Base-by-base conservation (phyloP, 2,329 filamentous ascomycete species). In the Apiospora pterosperma region DNA sequence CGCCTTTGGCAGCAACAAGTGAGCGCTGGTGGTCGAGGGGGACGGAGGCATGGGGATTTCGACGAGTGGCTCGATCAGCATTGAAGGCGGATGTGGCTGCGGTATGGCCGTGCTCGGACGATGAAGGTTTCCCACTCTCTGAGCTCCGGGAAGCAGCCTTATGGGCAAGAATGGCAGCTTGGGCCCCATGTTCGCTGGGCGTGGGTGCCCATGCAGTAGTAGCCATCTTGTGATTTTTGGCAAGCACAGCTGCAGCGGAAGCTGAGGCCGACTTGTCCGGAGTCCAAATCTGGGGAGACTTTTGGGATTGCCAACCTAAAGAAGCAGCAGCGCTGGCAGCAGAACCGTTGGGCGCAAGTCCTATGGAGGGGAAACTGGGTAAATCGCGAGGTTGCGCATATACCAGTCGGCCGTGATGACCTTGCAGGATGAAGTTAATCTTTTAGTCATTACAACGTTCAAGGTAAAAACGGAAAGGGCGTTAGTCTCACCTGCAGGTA, bases 301-400 rank as follows among this genome's bases (percentile, higher is more conserved):
- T 91, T 70, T 87, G 87, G 72, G 87, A 91, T 60, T 87, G 83
- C 82, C 92, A 91, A 61, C 92, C 92, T 58, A 95, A 80, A 62
- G 85, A 86, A 44, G 92, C 92, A 63, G 92, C 93, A 63, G 91
- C 88, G 68, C 90, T 86, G 66, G 92, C 92, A 64, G 92, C 92
- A 62, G 84, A 81, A 70, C 79, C 81, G 69, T 84, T 81, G 55
- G 81, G 71, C 63, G 76, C 79, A 65, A 92, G 82, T 41, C 91
- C 90, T 64, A 83, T 76, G 11, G 90, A 88, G 14, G 92, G 91
- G 71, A 85, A 95, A 72, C 90, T 91, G 41, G 92, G 92, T 25
- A 96, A 84, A 70, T 92, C 88, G 72, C 88, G 83, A 52, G 91
- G 86, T 71, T 87, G 85, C 66, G 91, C 91, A 81, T 93, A 91